Evolutionary conservation across 139 green algal species (phyloP).

Genomic region (Monoraphidium neglectum): DNA sequence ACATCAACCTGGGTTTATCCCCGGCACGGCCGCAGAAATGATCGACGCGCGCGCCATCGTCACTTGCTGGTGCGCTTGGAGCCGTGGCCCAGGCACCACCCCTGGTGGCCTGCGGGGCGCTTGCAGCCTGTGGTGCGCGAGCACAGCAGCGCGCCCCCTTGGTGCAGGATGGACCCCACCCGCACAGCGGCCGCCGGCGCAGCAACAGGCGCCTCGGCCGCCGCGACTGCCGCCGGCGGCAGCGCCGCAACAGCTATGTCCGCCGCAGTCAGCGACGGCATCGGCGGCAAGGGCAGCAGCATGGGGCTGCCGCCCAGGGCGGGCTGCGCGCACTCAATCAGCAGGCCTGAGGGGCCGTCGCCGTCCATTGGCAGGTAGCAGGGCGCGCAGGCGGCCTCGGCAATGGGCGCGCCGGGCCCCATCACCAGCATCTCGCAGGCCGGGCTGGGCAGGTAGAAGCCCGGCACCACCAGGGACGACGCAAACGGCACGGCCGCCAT

Average conservation of each 20-base stretch:
- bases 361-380: not conserved
- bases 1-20: too few species aligned
- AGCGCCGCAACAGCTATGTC: too few species aligned
- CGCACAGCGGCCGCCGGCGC: not conserved
- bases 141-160: constrained; percentile 36
- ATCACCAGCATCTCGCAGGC: constrained; percentile 28
- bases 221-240: not conserved
- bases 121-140: constrained; percentile 53
- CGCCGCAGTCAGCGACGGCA: too few species aligned
- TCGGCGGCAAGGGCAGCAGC: too few species aligned
- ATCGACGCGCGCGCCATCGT: too few species aligned
- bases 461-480: not conserved
- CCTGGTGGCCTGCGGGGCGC: constrained; percentile 53
- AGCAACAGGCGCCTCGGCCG: not conserved
- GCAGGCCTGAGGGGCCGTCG: not conserved
- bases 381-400: not conserved
- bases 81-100: constrained; percentile 56
- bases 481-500: not conserved
- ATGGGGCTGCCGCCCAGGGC: too few species aligned
- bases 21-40: too few species aligned
- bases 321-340: not conserved
- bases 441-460: constrained; percentile 18
- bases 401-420: not conserved
- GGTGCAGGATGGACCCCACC: constrained; percentile 4
- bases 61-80: not conserved